Conservation (phyloP, 768 basidiomycete species). For the Filobasidium wieringae region DNA sequence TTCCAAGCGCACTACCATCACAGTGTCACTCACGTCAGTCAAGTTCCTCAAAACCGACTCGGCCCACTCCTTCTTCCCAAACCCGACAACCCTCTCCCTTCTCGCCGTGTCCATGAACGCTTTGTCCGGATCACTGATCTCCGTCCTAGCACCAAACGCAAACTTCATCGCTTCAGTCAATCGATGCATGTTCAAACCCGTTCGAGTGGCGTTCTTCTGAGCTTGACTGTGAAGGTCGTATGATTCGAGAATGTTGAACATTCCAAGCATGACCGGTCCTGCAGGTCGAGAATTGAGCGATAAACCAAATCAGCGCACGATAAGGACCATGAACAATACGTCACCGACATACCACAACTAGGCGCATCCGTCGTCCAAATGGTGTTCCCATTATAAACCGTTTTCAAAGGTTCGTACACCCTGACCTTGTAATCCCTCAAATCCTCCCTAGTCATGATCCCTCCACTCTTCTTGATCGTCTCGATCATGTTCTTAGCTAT, state of each 20-base stretch:
- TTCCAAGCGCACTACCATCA: neutral
- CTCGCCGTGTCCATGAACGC: constrained; percentile 1
- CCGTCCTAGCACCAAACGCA: constrained; percentile 63
- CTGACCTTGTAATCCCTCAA: constrained; percentile 52
- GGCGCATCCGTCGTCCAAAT: constrained; percentile 79
- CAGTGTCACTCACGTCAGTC: constrained; percentile 57
- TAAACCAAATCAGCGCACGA: neutral
- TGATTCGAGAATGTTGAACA: constrained; percentile 81
- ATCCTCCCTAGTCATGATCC: constrained; percentile 67
- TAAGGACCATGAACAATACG: no score
- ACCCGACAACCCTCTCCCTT: constrained; percentile 47
- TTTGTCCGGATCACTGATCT: constrained; percentile 59
- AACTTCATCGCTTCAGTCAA: constrained; percentile 77
- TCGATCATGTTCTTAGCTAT: constrained; percentile 68
- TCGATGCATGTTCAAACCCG: constrained; percentile 60
- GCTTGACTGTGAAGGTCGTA: constrained; percentile 40
- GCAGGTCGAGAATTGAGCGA: neutral
- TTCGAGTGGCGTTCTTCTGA: constrained; percentile 24
- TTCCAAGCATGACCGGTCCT: constrained; percentile 58
- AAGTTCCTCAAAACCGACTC: constrained; percentile 53
- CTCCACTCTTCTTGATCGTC: constrained; percentile 61
- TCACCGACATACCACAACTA: constrained; percentile 37
- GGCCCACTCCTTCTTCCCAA: constrained; percentile 48
- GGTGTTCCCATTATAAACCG: constrained; percentile 62
- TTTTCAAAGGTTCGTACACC: constrained; percentile 60